phyloP scores from a whole-genome alignment of 208 protist genomes.

The Leptomonas seymouri region DNA sequence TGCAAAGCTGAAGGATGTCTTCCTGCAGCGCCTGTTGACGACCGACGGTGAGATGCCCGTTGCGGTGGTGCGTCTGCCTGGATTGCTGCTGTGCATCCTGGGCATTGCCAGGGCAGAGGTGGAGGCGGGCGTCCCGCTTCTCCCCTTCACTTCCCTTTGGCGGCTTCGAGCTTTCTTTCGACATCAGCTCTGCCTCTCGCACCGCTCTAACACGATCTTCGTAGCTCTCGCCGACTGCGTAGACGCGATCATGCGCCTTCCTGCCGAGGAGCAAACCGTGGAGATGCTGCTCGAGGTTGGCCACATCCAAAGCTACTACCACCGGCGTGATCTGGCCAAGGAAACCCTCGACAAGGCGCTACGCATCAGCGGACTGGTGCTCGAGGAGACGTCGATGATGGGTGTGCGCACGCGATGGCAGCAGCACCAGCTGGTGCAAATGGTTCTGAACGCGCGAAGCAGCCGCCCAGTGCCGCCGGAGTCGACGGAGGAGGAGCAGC shows the following conservation, averaged over 20 bases:
- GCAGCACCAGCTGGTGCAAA: constrained; percentile 83
- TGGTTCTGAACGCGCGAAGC: constrained; percentile 78
- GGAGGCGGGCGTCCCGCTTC: constrained; percentile 22
- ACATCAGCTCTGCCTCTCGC: constrained; percentile 76
- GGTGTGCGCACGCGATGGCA: constrained; percentile 93
- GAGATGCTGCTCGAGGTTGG: constrained; percentile 82
- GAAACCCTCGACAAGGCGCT: constrained; percentile 66
- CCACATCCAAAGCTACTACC: constrained; percentile 88
- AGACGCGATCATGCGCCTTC: constrained; percentile 60
- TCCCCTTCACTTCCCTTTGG: constrained; percentile 69
- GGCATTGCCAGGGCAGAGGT: constrained; percentile 45
- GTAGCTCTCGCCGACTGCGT: constrained; percentile 61
- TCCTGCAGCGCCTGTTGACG: constrained; percentile 78
- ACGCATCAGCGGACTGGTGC: constrained; percentile 55
- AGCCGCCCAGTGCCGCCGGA: constrained; percentile 28
- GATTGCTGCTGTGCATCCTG: constrained; percentile 65
- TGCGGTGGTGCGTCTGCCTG: constrained; percentile 62
- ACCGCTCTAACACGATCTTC: constrained; percentile 81
- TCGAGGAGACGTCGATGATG: constrained; percentile 83
- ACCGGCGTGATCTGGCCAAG: constrained; percentile 77
- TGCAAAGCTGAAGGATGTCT: constrained; percentile 45
- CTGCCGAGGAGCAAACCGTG: constrained; percentile 49
- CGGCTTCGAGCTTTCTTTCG: constrained; percentile 76
- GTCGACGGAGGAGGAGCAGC: constrained; percentile 42
- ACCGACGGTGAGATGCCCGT: constrained; percentile 86